Percentiles rank a stretch among this genome's conserved stretches.
These are phyloP conservation scores for Globisporangium cystogenes DNA, from an alignment of 352 stramenopile species.

Conservation along the genomic window DNA sequence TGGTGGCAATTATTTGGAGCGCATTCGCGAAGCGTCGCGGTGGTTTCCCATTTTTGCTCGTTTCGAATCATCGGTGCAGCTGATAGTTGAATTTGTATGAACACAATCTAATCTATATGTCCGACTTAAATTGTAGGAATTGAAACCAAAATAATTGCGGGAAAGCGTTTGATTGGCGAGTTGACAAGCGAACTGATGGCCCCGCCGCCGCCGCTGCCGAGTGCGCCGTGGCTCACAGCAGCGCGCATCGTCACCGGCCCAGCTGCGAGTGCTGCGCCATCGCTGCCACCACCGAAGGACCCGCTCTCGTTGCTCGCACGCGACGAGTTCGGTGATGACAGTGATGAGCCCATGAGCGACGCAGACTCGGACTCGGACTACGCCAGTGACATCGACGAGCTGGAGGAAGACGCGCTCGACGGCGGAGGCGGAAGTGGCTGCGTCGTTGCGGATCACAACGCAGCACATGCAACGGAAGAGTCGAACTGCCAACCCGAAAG, in stretches of 20 bases:
- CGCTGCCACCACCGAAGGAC: not conserved
- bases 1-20: too few species aligned
- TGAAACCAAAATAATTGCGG: too few species aligned
- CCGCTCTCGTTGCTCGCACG: not conserved
- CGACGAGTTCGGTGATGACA: not conserved
- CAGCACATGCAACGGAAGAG: not conserved
- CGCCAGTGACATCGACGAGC: too few species aligned
- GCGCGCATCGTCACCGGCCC: not conserved
- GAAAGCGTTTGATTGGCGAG: not conserved
- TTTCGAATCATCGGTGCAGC: too few species aligned
- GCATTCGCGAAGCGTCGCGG: too few species aligned
- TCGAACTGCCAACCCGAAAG: not conserved
- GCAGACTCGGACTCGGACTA: too few species aligned
- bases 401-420: too few species aligned
- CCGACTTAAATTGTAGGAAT: too few species aligned
- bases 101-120: too few species aligned
- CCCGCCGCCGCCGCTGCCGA: too few species aligned
- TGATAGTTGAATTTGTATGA: too few species aligned
- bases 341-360: not conserved
- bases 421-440: not conserved
- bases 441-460: not conserved
- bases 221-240: not conserved
- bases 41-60: too few species aligned
- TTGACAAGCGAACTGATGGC: not conserved
- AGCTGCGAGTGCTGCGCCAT: not conserved